Conservation (phyloP, 1,139 yeast species). For the Sugiyamaella novakii region DNA sequence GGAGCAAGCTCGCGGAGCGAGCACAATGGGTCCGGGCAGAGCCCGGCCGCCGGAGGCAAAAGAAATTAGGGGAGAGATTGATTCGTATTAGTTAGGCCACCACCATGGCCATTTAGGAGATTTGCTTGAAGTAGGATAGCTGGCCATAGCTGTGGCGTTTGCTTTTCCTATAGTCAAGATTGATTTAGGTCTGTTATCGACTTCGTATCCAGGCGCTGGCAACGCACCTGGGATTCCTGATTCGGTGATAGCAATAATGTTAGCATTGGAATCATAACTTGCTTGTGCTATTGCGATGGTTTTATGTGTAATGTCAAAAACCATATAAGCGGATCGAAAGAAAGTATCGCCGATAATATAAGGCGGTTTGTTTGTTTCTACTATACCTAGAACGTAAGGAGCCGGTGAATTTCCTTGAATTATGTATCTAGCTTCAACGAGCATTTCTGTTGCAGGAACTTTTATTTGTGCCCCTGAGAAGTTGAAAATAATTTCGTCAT, state of each 20-base stretch:
- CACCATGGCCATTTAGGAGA: conserved; percentile 22
- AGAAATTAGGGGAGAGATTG: no score
- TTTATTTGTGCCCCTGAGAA: conserved; percentile 36
- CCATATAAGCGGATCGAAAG: conserved; percentile 72
- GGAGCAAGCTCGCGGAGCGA: conserved; percentile 7
- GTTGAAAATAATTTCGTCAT: conserved; percentile 33
- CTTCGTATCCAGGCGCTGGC: conserved; percentile 21
- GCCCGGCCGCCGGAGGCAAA: conserved; percentile 8
- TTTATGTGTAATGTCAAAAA: conserved; percentile 69
- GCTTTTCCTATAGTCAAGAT: conserved; percentile 9
- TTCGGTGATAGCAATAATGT: conserved; percentile 31
- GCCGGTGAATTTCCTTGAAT: conserved; percentile 29
- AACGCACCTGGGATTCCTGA: conserved; percentile 24
- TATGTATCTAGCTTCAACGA: conserved; percentile 31
- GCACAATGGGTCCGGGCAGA: conserved; percentile 4
- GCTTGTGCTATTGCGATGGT: conserved; percentile 73
- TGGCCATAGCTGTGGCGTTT: background rate
- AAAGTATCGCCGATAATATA: conserved; percentile 70
- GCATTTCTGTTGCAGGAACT: conserved; percentile 36
- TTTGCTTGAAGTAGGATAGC: no score
- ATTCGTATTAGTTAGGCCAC: conserved; percentile 18
- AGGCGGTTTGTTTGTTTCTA: conserved; percentile 33
- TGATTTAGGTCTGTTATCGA: conserved; percentile 1
- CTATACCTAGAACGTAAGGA: conserved; percentile 33
- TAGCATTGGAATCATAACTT: conserved; percentile 28